A percentile compares a stretch with the other conserved stretches of the same genome.
These are phyloP conservation scores for Pterocarpus macrocarpus DNA, from an alignment of 306 rosid species.

Conservation along the genomic window DNA sequence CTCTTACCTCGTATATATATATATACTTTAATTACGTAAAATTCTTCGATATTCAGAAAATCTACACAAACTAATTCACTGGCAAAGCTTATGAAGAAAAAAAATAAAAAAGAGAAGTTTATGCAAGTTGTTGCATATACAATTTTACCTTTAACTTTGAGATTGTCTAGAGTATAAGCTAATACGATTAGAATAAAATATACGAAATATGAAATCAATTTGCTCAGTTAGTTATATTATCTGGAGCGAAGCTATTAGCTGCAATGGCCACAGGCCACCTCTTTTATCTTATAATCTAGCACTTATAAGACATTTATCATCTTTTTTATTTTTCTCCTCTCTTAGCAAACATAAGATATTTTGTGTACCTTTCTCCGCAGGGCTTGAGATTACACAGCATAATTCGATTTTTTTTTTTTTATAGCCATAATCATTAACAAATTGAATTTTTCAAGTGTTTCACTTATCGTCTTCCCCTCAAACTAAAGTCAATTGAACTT, in stretches of 20 bases:
- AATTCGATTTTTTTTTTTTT: background rate
- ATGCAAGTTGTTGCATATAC: background rate
- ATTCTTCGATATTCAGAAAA: background rate
- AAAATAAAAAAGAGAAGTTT: too few species aligned
- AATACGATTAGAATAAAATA: background rate
- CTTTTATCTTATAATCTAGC: background rate
- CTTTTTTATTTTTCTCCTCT: background rate
- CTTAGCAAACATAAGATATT: background rate
- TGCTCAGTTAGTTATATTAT: background rate
- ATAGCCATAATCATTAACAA: background rate
- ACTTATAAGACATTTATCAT: background rate
- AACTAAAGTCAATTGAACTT: constrained; percentile 3
- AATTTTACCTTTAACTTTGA: background rate
- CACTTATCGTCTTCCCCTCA: background rate
- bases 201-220: background rate
- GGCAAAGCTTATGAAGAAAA: background rate
- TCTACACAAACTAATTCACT: background rate
- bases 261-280: background rate
- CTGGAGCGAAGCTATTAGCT: background rate
- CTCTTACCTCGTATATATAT: background rate
- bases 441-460: background rate
- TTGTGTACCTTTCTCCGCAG: background rate
- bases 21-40: too few species aligned
- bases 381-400: background rate
- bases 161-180: background rate